phyloP scores from a whole-genome alignment of 2,329 filamentous ascomycete genomes.

The Fusarium sp. region DNA sequence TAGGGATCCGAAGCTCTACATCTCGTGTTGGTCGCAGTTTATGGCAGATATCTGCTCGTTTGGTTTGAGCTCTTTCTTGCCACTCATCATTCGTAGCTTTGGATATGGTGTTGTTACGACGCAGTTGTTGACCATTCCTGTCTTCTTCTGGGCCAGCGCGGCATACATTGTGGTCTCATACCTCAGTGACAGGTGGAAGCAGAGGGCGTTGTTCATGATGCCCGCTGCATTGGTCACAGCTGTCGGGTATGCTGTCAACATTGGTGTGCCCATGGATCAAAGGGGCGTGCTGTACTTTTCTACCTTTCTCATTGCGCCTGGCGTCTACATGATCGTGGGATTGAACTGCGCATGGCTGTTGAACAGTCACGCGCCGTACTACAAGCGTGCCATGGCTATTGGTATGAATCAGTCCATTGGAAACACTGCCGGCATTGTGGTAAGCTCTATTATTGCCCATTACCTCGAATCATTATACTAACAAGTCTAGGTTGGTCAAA shows the following conservation, averaged over 20 bases:
- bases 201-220: background rate
- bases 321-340: background rate
- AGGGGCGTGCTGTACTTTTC: background rate
- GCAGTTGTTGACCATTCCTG: background rate
- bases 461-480: background rate
- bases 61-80: constrained; percentile 26
- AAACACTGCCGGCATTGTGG: background rate
- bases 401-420: background rate
- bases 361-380: background rate
- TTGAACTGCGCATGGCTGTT: background rate
- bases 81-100: constrained; percentile 17
- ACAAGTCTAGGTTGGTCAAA: background rate
- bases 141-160: background rate
- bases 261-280: background rate
- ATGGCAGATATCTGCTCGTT: constrained; percentile 10
- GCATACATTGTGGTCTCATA: background rate
- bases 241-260: background rate
- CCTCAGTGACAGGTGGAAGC: background rate
- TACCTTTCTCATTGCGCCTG: background rate
- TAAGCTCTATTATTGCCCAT: background rate
- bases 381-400: background rate
- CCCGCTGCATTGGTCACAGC: background rate
- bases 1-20: constrained; percentile 8
- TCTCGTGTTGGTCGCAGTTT: constrained; percentile 7
- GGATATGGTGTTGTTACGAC: constrained; percentile 4